phyloP scores from a whole-genome alignment of 805 yeast genomes.

The Maudiozyma turicensis region DNA sequence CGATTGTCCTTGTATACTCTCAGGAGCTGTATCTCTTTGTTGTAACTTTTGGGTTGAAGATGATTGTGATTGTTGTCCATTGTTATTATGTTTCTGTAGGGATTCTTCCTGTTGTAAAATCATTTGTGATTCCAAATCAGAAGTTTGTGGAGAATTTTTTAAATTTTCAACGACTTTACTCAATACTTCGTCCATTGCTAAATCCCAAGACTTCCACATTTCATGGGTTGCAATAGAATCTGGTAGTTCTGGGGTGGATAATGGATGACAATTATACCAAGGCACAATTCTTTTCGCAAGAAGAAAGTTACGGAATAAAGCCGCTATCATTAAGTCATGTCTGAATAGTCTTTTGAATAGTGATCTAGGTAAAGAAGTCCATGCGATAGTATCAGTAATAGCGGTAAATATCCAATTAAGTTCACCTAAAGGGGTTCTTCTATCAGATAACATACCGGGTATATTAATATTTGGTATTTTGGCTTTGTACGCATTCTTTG shows the following conservation, averaged over 20 bases:
- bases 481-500: constrained; percentile 13
- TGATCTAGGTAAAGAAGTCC: constrained; percentile 85
- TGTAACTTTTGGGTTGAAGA: not conserved
- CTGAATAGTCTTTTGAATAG: constrained; percentile 83
- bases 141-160: constrained; percentile 27
- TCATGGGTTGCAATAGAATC: constrained; percentile 71
- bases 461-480: constrained; percentile 44
- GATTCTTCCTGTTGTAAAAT: constrained; percentile 20
- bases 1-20: constrained; percentile 20
- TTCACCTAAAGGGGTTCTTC: constrained; percentile 93
- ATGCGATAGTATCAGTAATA: constrained; percentile 94
- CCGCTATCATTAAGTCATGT: constrained; percentile 95
- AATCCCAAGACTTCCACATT: constrained; percentile 98
- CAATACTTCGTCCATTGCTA: constrained; percentile 90
- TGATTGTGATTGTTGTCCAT: constrained; percentile 1
- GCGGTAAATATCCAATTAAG: constrained; percentile 97
- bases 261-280: constrained; percentile 84
- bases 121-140: constrained; percentile 20
- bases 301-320: constrained; percentile 83
- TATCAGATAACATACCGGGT: constrained; percentile 85
- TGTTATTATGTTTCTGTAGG: constrained; percentile 7
- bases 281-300: constrained; percentile 93
- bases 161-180: constrained; percentile 50
- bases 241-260: constrained; percentile 88
- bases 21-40: constrained; percentile 12